A percentile compares a stretch with the other conserved stretches of the same genome.
These are phyloP conservation scores for Typha latifolia DNA, from an alignment of 176 grass and related monocot species.

Conservation along the genomic window DNA sequence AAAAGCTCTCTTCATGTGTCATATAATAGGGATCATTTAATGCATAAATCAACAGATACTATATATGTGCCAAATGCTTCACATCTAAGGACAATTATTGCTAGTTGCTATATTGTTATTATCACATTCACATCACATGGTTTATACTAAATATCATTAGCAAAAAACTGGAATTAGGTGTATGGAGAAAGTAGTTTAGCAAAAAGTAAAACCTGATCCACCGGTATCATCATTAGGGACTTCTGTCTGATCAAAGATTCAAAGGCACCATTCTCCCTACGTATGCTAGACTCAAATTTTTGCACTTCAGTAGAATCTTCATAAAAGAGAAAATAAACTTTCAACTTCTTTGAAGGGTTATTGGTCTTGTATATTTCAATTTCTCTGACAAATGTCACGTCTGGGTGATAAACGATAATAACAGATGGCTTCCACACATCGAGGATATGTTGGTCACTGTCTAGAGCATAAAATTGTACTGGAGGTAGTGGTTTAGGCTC, in stretches of 20 bases:
- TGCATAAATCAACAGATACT: neutral
- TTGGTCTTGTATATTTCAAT: constrained; percentile 93
- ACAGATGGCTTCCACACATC: constrained; percentile 69
- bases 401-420: constrained; percentile 93
- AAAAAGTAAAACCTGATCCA: constrained; percentile 63
- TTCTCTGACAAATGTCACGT: constrained; percentile 89
- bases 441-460: constrained; percentile 63
- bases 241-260: constrained; percentile 92
- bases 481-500: constrained; percentile 56
- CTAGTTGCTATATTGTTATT: neutral
- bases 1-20: too few species aligned
- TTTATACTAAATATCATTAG: neutral
- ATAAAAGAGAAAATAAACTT: constrained; percentile 93
- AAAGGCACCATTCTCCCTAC: constrained; percentile 82
- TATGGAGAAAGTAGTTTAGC: neutral
- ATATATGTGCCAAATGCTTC: neutral
- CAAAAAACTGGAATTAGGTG: constrained; percentile 8
- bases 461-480: constrained; percentile 78
- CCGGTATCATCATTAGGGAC: constrained; percentile 91
- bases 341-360: constrained; percentile 56
- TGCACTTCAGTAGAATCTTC: constrained; percentile 84
- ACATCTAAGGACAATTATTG: neutral
- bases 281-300: constrained; percentile 87
- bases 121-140: neutral
- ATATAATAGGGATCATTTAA: neutral